These are phyloP conservation scores for Posidonia australis DNA, from an alignment of 106 monocot genomes.

Conservation along the genomic window DNA sequence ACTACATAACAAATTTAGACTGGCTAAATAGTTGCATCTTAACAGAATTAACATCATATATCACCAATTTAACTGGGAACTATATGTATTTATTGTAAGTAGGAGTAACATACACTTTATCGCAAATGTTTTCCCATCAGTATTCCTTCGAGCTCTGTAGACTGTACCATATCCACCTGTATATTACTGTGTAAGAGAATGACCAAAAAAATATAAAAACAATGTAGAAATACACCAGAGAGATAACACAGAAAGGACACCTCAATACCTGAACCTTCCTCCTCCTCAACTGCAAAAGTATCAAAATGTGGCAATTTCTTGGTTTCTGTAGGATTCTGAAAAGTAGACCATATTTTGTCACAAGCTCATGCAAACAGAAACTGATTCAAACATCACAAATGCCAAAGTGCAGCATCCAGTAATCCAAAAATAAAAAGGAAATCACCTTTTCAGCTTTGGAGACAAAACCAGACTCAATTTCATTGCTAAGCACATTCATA, in stretches of 20 bases:
- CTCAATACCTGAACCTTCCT: constrained; percentile 88
- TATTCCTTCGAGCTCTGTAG: constrained; percentile 68
- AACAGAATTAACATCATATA: too few relatives aligned
- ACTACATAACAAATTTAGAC: too few relatives aligned
- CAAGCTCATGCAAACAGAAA: not conserved
- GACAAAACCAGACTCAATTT: constrained; percentile 20
- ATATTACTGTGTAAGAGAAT: constrained; percentile 1
- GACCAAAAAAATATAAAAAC: not conserved
- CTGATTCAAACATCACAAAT: not conserved
- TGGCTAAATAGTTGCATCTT: too few relatives aligned
- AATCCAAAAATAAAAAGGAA: constrained; percentile 7
- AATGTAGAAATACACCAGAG: not conserved
- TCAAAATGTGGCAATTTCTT: constrained; percentile 65
- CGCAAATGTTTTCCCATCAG: constrained; percentile 85
- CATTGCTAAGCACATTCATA: constrained; percentile 15
- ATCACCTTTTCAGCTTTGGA: constrained; percentile 35
- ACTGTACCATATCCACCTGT: constrained; percentile 97
- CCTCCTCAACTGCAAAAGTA: constrained; percentile 73
- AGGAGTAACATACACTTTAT: constrained; percentile 68
- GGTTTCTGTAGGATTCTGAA: constrained; percentile 38
- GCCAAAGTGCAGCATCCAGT: not conserved
- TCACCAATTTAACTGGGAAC: not conserved
- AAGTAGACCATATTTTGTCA: constrained; percentile 5
- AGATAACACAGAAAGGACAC: not conserved
- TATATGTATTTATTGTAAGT: not conserved